Evolutionary conservation across 2,329 filamentous ascomycete species (phyloP).

Genomic region (Botrytis fragariae): DNA sequence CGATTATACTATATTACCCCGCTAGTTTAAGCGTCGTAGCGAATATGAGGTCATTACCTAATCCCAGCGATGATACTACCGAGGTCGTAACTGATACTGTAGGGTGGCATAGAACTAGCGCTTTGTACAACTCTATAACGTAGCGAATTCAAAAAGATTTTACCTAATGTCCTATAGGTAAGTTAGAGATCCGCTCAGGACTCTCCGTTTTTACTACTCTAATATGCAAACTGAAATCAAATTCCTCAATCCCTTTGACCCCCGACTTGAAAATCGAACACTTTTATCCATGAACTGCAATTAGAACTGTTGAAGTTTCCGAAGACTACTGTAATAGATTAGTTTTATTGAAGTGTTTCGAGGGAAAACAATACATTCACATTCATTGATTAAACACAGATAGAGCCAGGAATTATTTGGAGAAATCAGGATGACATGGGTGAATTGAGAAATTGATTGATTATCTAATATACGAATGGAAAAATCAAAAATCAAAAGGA

Average conservation of each 20-base stretch:
- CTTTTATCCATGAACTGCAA: too few species aligned
- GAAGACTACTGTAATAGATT: neutral
- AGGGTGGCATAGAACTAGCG: neutral
- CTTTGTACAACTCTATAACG: neutral
- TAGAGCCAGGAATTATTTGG: neutral
- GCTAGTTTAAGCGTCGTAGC: neutral
- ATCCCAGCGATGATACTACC: neutral
- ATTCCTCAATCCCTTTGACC: neutral
- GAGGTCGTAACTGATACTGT: neutral
- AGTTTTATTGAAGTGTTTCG: neutral
- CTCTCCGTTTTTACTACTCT: neutral
- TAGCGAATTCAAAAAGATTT: too few species aligned
- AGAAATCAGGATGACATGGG: neutral
- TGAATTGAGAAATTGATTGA: neutral
- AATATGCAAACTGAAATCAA: neutral
- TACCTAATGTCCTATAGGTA: neutral
- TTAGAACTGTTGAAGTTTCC: too few species aligned
- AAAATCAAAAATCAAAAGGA: too few species aligned
- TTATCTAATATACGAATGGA: too few species aligned
- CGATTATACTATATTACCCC: too few species aligned
- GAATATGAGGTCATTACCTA: neutral
- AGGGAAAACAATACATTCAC: neutral
- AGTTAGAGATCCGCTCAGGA: rapidly evolving
- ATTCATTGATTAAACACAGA: neutral
- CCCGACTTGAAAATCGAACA: too few species aligned